Base-by-base conservation (phyloP, 768 basidiomycete species). In the Podaxis rugospora region DNA sequence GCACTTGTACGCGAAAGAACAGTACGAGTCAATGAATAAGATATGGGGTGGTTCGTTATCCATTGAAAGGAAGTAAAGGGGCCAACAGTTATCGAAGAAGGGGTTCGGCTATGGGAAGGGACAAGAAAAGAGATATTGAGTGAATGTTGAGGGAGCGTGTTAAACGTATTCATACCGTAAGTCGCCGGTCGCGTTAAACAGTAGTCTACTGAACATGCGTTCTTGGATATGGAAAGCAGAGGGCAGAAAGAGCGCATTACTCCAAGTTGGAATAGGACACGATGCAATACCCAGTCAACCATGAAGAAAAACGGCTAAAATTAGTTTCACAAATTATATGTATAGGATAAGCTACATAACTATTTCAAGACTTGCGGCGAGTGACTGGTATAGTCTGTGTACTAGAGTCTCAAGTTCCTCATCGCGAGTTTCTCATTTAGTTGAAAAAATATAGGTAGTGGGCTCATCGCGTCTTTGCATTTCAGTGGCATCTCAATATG, bases 1-100 rank as follows among this genome's bases (percentile, higher is more conserved):
- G 61, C 58, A 92, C 91, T 93, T 93, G 83, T 83, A 83, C n/a
- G 92, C 90, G 72, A 93, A 93, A 1, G 91, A 92, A 71, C 93
- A 92, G 65, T 93, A 92, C 0, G 91, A 93, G 69, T 92, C 92
- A 32, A 93, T 78, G 50, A 93, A 77, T 32, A 93, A 78, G 51
- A 93, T 76, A 55, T 82, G 78, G 49, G 84, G 84, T 16, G 66
- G 66, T 57, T 73, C 71, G 44, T 74, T 63, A 49, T 73, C 69
- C 77, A 79, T 79, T 27, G 62, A 49, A 52, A 46, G 53, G 47
- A 4, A 14, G 47, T 3, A 23, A 49, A 49, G 21, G 47, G 3
- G 18, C 9, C n/a, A 5, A 44, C 42, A 44, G n/a, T 32, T 32
- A 32, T 32, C 32, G 32, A 32, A 2, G 9, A 32, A 9, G 32